phyloP scores from a whole-genome alignment of 306 rosid species.

The Neltuma alba region DNA sequence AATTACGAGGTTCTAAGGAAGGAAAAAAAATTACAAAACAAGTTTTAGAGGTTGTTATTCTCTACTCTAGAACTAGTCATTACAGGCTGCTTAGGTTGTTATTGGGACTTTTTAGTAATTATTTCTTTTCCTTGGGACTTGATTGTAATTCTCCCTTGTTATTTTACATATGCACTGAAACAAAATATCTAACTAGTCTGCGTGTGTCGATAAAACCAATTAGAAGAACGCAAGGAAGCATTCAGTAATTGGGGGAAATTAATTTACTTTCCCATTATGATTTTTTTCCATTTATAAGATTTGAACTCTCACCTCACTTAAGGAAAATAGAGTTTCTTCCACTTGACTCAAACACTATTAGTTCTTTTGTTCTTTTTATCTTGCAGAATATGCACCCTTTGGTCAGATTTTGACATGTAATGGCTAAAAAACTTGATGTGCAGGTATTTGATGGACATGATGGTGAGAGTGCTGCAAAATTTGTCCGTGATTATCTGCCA shows the following conservation, averaged over 20 bases:
- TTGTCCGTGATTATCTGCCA: constrained; percentile 85
- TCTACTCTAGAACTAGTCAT: too few relatives aligned
- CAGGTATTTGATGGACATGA: constrained; percentile 97
- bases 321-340: not conserved
- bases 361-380: not conserved
- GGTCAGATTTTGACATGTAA: constrained; percentile 26
- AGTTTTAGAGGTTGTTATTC: too few relatives aligned
- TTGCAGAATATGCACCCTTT: not conserved
- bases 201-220: not conserved
- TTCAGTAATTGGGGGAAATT: not conserved
- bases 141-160: too few relatives aligned
- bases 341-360: not conserved
- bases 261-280: not conserved
- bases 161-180: not conserved
- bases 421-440: constrained; percentile 25
- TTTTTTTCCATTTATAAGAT: not conserved
- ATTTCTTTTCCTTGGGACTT: too few relatives aligned
- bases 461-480: constrained; percentile 84
- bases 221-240: not conserved
- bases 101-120: too few relatives aligned
- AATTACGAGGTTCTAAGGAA: too few relatives aligned
- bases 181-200: not conserved
- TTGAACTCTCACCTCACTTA: not conserved
- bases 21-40: too few relatives aligned
- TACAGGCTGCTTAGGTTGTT: too few relatives aligned